Evolutionary conservation across 106 monocot genomes (phyloP).

Genomic region (Allium cepa): DNA sequence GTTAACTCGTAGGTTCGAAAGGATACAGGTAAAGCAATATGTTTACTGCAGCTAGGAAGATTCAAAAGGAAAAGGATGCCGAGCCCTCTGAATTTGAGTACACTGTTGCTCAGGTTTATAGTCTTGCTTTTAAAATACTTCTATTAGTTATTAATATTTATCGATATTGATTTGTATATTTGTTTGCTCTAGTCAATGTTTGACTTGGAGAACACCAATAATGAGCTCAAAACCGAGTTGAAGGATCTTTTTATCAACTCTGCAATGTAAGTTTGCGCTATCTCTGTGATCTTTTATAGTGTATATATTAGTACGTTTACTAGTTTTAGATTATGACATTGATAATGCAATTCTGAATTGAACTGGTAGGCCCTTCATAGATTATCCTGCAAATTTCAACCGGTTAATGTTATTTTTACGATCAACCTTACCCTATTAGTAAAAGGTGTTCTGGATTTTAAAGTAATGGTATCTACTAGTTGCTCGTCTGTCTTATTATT

Average conservation of each 20-base stretch:
- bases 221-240: constrained; percentile 85
- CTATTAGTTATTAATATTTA: not conserved
- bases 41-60: constrained; percentile 11
- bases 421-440: too few species aligned
- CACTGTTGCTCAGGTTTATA: constrained; percentile 65
- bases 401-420: too few species aligned
- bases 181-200: constrained; percentile 49
- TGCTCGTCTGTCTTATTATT: too few species aligned
- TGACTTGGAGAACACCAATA: constrained; percentile 81
- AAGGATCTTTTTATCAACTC: constrained; percentile 88
- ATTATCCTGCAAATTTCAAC: too few species aligned
- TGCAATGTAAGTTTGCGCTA: constrained; percentile 38
- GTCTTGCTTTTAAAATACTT: not conserved
- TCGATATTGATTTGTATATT: not conserved
- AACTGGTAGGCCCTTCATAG: too few species aligned
- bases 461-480: too few species aligned
- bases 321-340: too few species aligned
- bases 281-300: too few species aligned
- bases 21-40: not conserved
- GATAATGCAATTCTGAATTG: too few species aligned
- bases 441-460: too few species aligned
- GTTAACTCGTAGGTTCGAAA: too few species aligned
- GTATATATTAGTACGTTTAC: too few species aligned
- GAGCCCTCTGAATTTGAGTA: constrained; percentile 60
- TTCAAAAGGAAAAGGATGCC: constrained; percentile 8